Conservation (phyloP, 805 yeast genomes). For the Helenozyma rhizophorensis region DNA sequence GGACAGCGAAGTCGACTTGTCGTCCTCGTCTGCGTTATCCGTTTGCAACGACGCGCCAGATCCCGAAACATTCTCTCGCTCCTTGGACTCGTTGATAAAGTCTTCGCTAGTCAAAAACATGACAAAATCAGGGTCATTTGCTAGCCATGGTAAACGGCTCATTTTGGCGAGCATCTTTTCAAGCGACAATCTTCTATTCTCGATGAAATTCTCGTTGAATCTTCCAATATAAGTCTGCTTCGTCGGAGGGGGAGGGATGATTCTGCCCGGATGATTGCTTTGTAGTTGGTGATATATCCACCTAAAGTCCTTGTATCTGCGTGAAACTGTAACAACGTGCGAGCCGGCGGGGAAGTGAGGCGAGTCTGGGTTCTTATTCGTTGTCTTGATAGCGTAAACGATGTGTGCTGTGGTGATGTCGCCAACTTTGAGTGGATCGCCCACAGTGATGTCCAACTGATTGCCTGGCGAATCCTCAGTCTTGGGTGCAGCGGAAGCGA, state of each 20-base stretch:
- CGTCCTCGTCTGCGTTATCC: slow-evolving; percentile 36
- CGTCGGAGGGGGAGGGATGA: slow-evolving; percentile 90
- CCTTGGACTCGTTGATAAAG: slow-evolving; percentile 64
- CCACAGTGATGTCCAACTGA: slow-evolving; percentile 64
- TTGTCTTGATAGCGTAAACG: slow-evolving; percentile 73
- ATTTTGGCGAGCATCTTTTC: slow-evolving; percentile 82
- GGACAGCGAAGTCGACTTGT: slow-evolving; percentile 14
- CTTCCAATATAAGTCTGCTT: slow-evolving; percentile 92
- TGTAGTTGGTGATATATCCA: slow-evolving; percentile 91
- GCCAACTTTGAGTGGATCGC: slow-evolving; percentile 89
- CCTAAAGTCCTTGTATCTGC: slow-evolving; percentile 88
- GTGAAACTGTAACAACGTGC: slow-evolving; percentile 44
- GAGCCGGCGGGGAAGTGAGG: slow-evolving; percentile 13
- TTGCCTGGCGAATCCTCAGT: slow-evolving; percentile 11
- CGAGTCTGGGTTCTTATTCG: slow-evolving; percentile 41
- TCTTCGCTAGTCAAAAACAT: slow-evolving; percentile 74
- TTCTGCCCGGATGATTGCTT: slow-evolving; percentile 80
- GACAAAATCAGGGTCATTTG: slow-evolving; percentile 69
- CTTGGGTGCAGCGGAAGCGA: slow-evolving; percentile 4
- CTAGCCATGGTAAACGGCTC: slow-evolving; percentile 50
- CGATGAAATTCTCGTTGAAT: slow-evolving; percentile 85
- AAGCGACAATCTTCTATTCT: slow-evolving; percentile 75
- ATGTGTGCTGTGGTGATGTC: slow-evolving; percentile 87
- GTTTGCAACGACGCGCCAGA: slow-evolving; percentile 42
- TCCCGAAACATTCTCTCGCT: slow-evolving; percentile 59